Base-by-base conservation (phyloP, 75 land plant species). In the Pinus tabuliformis region DNA sequence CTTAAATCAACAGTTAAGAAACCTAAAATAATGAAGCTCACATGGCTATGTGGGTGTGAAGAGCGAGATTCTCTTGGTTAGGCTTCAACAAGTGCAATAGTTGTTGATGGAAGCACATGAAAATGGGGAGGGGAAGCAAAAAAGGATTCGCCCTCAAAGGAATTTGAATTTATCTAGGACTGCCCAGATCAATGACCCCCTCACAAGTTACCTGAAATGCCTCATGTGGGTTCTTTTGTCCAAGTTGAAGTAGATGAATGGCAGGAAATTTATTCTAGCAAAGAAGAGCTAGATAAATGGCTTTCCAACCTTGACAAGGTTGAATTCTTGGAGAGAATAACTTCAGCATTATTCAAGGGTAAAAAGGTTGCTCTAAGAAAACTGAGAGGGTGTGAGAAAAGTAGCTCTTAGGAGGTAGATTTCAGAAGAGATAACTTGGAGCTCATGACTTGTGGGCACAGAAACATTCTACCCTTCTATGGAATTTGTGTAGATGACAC, bases 11-110 rank as follows among this genome's bases (percentile, higher is more conserved):
- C 94, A 12, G 21, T 73, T 4, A 92, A 84, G 79, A 87, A 82
- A 77, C 86, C 88, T 5, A 86, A 73, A 33, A 33, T 56, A 4
- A 81, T 86, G 75, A 92, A 88, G 83, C 86, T 92, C 28, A 79
- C 90, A 0, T 88, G 93, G 12, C 85, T 92, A 14, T 92, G 92
- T 68, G 92, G 92, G 24, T 90, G 92, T 68, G 90, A 88, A 72
- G 88, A 87, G 52, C 22, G 74, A 26, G 74, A 72, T 56, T 72
- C 74, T 20, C 54, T 72, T 12, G 70, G 42, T 24, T 39, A 75
- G 26, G 70, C 21, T 14, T 33, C 52, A 37, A 75, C 45, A 33
- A 60, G 70, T 30, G 52, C 70, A 18, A 49, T n/a, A 68, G 36
- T 75, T 12, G 63, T 62, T 20, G 52, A 37, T 5, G 70, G 71